Percentiles rank a stretch among this genome's conserved stretches.
Conservation (phyloP, 805 yeast species). For the Kregervanrija fluxuum region DNA sequence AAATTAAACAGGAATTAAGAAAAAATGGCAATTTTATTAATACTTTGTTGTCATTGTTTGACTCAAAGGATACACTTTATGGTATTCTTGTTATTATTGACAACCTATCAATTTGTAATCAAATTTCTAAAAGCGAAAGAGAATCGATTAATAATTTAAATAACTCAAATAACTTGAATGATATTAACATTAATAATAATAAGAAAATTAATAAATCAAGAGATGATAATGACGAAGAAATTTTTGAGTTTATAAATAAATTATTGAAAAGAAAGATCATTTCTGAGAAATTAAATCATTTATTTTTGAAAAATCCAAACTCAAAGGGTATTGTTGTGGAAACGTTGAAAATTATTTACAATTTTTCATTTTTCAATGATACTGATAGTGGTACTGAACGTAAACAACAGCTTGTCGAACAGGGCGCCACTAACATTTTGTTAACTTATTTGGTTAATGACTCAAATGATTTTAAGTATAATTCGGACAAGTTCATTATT, state of each 20-base stretch:
- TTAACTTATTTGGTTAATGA: slow-evolving; percentile 33
- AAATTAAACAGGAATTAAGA: slow-evolving; percentile 30
- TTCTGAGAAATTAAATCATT: slow-evolving; percentile 13
- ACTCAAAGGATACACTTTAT: slow-evolving; percentile 15
- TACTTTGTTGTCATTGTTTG: slow-evolving; percentile 11
- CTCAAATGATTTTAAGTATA: slow-evolving; percentile 19
- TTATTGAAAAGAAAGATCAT: slow-evolving; percentile 11
- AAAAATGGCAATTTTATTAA: slow-evolving; percentile 27
- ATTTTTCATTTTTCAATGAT: slow-evolving; percentile 24
- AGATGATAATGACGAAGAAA: slow-evolving; percentile 24
- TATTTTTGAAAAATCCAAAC: neutral
- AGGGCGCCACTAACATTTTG: slow-evolving; percentile 36
- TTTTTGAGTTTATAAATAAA: slow-evolving; percentile 20
- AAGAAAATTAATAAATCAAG: slow-evolving; percentile 19
- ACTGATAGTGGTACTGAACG: slow-evolving; percentile 19
- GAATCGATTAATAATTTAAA: slow-evolving; percentile 32
- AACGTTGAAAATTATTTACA: slow-evolving; percentile 29
- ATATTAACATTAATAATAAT: slow-evolving; percentile 22
- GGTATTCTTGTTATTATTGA: slow-evolving; percentile 36
- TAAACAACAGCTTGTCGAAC: slow-evolving; percentile 29
- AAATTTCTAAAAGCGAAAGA: slow-evolving; percentile 24
- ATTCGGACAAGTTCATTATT: slow-evolving; percentile 17
- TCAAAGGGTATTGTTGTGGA: slow-evolving; percentile 23
- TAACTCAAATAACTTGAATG: slow-evolving; percentile 24
- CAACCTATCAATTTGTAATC: slow-evolving; percentile 31